Evolutionary conservation across 495 filamentous ascomycete genomes (phyloP).

Genomic region (Neurospora terricola): DNA sequence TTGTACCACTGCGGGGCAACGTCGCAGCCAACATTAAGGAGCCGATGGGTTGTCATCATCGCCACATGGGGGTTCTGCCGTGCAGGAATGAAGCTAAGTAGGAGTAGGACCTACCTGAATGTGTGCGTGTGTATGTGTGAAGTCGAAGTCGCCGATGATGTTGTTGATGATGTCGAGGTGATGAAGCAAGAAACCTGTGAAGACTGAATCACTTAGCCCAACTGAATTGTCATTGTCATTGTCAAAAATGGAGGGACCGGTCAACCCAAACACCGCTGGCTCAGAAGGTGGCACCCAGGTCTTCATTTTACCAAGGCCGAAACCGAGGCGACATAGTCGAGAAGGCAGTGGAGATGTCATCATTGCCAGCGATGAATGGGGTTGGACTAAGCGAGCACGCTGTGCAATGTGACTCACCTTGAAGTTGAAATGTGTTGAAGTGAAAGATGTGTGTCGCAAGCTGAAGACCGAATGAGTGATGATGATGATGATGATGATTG

Average conservation of each 20-base stretch:
- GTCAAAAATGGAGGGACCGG: neutral
- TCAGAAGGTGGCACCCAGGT: neutral
- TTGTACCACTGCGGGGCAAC: neutral
- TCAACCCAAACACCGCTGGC: neutral
- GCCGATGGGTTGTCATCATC: neutral
- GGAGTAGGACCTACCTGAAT: neutral
- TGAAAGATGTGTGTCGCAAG: neutral
- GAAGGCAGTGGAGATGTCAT: neutral
- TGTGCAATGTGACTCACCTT: neutral
- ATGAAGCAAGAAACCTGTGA: neutral
- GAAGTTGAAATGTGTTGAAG: neutral
- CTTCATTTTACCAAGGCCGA: neutral
- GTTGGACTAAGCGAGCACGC: neutral
- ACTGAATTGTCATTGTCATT: neutral
- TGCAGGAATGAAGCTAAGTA: neutral
- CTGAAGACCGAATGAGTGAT: neutral
- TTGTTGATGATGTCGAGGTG: neutral
- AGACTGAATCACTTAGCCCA: neutral
- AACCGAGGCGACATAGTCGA: neutral
- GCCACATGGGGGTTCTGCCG: neutral
- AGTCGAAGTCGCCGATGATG: neutral
- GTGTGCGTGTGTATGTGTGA: neutral
- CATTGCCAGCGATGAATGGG: neutral
- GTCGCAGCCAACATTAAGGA: neutral
- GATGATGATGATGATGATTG: neutral